Base-by-base conservation (phyloP, 495 filamentous ascomycete species). In the Aspergillus leporis region DNA sequence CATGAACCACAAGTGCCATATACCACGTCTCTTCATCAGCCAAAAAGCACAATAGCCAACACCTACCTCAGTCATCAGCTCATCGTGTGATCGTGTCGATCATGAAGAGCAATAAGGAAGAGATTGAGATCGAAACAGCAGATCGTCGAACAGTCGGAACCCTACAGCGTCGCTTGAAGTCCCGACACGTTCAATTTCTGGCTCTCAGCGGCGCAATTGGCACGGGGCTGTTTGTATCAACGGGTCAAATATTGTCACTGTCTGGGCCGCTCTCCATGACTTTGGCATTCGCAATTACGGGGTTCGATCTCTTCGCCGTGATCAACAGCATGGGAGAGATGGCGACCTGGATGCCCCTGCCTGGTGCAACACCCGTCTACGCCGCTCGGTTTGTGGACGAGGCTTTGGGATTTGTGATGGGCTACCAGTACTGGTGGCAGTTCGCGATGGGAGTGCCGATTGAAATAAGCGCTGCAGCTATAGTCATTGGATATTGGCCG, bases 141-240 rank as follows among this genome's bases (percentile, higher is more conserved):
- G 36, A 40, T n/a, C 36, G 36, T n/a, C n/a, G n/a, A n/a, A n/a
- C n/a, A n/a, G n/a, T 45, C n/a, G 18, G 41, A 45, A 21, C 41
- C n/a, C 40, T 70, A 5, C 62, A 83, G 53, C 74, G 85, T 21
- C 79, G 83, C 41, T 71, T 89, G 30, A 86, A 87, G 64, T 83
- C 82, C 10, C 77, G 86, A 41, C 86, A 89, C 69, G 59, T 87
- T 7, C 79, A 79, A 59, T 85, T 89, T 76, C 84, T 88, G 74
- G 85, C 85, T 5, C 72, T 87, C 0, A 61, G 56, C 3, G 62
- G 32, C 73, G 84, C 63, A 13, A 86, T 90, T 64, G 87, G 87
- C 19, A 90, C 87, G 9, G 87, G 86, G 54, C 76, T 90, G 38
- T 90, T 91, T 75, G 71, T 90, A 18, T 85, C 87, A 51, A 87